These are phyloP conservation scores for Houttuynia cordata DNA, from an alignment of 164 flowering plant species.

Conservation along the genomic window DNA sequence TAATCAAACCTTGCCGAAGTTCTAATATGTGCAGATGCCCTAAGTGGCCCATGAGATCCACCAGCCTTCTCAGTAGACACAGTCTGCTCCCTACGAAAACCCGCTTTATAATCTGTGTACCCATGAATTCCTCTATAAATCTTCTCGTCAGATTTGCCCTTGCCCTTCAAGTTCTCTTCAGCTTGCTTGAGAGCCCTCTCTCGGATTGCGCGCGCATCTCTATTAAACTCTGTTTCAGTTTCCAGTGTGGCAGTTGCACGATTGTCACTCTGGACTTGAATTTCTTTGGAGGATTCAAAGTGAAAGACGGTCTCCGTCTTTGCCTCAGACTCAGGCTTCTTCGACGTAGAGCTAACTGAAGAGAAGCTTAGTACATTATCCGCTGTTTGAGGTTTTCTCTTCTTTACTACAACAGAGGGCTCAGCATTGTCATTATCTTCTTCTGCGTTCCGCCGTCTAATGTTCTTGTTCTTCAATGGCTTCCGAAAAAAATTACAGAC, in stretches of 20 bases:
- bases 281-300: constrained; percentile 72
- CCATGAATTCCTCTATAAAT: constrained; percentile 71
- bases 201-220: constrained; percentile 72
- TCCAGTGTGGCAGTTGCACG: constrained; percentile 82
- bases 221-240: constrained; percentile 76
- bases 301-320: constrained; percentile 30
- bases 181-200: constrained; percentile 80
- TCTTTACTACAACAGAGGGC: constrained; percentile 18
- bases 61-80: constrained; percentile 86
- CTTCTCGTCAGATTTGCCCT: constrained; percentile 36
- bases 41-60: constrained; percentile 90
- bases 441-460: constrained; percentile 41
- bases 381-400: constrained; percentile 27
- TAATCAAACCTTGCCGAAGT: constrained; percentile 82
- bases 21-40: constrained; percentile 90
- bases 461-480: constrained; percentile 57
- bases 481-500: constrained; percentile 72
- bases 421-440: constrained; percentile 21
- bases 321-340: constrained; percentile 15
- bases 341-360: constrained; percentile 29
- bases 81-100: constrained; percentile 83
- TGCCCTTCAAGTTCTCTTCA: constrained; percentile 50
- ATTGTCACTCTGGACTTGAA: constrained; percentile 80
- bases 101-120: constrained; percentile 78
- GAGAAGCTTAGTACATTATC: constrained; percentile 58